Conservation (phyloP, 164 flowering plant species). For the Umbilicus rupestris region DNA sequence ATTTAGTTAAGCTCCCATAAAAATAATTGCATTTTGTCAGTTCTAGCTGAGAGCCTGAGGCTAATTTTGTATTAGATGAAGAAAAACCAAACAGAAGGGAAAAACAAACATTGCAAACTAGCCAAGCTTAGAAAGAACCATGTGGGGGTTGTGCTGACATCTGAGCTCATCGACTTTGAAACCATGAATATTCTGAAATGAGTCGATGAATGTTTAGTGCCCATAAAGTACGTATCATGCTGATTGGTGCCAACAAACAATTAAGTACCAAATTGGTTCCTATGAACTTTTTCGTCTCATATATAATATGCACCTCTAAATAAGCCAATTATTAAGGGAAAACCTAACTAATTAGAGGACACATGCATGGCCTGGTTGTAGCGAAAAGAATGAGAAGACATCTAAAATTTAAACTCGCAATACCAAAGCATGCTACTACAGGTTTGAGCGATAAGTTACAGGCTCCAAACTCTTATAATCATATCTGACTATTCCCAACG, state of each 20-base stretch:
- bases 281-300: not conserved
- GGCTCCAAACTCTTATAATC: not conserved
- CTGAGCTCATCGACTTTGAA: too few relatives aligned
- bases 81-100: not conserved
- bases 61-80: not conserved
- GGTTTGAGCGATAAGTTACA: not conserved
- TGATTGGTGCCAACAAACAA: not conserved
- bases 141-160: too few relatives aligned
- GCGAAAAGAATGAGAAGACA: not conserved
- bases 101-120: too few relatives aligned
- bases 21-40: not conserved
- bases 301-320: not conserved
- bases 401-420: not conserved
- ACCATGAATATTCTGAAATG: too few relatives aligned
- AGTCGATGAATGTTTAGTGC: too few relatives aligned
- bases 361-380: not conserved
- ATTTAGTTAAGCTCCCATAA: not conserved
- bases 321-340: not conserved
- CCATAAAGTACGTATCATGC: too few relatives aligned
- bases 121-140: too few relatives aligned
- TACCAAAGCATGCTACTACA: not conserved
- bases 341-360: not conserved
- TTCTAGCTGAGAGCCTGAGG: not conserved
- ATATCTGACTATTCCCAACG: too few relatives aligned
- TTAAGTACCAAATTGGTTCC: not conserved